Conservation (phyloP, 805 yeast species). For the Kluyveromyces lactis region DNA sequence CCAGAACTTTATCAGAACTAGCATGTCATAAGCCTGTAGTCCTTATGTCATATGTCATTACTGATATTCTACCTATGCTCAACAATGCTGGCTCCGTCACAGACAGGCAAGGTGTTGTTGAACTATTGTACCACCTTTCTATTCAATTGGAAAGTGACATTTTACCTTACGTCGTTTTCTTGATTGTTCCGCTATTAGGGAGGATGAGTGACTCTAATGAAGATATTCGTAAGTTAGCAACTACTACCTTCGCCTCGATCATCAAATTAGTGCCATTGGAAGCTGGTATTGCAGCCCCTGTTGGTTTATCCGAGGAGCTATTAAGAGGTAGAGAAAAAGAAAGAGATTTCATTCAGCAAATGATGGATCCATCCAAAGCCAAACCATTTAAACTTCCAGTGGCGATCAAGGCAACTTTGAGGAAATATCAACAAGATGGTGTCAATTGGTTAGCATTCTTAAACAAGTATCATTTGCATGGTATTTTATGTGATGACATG, state of each 20-base stretch:
- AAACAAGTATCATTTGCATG: slow-evolving; percentile 91
- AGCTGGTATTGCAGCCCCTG: slow-evolving; percentile 95
- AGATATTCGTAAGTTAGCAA: slow-evolving; percentile 83
- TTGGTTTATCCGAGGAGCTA: slow-evolving; percentile 76
- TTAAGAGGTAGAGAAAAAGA: slow-evolving; percentile 87
- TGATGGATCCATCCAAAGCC: slow-evolving; percentile 94
- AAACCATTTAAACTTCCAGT: slow-evolving; percentile 85
- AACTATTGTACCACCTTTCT: slow-evolving; percentile 79
- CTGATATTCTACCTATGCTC: slow-evolving; percentile 68
- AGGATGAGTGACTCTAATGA: slow-evolving; percentile 93
- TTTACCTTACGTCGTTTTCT: slow-evolving; percentile 87
- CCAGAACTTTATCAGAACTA: slow-evolving; percentile 78
- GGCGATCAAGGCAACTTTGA: slow-evolving; percentile 80
- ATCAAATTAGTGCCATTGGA: slow-evolving; percentile 94
- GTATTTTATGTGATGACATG: slow-evolving; percentile 98
- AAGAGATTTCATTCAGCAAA: slow-evolving; percentile 88
- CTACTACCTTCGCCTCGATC: slow-evolving; percentile 93
- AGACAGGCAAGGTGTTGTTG: slow-evolving; percentile 90
- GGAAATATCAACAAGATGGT: slow-evolving; percentile 97
- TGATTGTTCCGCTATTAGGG: slow-evolving; percentile 93
- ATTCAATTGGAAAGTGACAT: slow-evolving; percentile 80
- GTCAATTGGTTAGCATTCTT: slow-evolving; percentile 96
- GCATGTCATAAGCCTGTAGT: slow-evolving; percentile 60
- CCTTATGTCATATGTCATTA: slow-evolving; percentile 75
- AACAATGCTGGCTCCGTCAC: slow-evolving; percentile 61